Percentiles rank a stretch among this genome's conserved stretches.
These are phyloP conservation scores for Scheffersomyces cryptocercus DNA, from an alignment of 1,139 yeast genomes.

Conservation along the genomic window DNA sequence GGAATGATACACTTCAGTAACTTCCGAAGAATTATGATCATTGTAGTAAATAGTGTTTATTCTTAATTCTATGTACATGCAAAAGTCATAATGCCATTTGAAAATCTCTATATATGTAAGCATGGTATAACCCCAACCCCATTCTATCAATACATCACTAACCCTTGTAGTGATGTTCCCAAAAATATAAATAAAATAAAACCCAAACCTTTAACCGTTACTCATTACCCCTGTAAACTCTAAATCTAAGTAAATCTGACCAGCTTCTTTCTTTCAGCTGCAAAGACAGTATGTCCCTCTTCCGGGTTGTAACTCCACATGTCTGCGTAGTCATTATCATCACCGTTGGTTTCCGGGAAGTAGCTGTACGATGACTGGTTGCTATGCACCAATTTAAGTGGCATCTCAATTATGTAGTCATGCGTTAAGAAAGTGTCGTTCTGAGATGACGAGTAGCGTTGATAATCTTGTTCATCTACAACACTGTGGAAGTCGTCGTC, in stretches of 20 bases:
- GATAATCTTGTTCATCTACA: neutral
- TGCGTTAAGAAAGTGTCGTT: neutral
- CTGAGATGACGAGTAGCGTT: neutral
- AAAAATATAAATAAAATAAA: no score
- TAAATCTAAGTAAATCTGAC: constrained; percentile 5
- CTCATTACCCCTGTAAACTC: neutral
- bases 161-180: no score
- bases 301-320: constrained; percentile 13
- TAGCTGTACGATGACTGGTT: constrained; percentile 7
- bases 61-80: no score
- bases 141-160: no score
- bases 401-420: neutral
- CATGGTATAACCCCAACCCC: no score
- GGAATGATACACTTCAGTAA: no score
- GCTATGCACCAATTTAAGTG: constrained; percentile 2
- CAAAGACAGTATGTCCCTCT: constrained; percentile 4
- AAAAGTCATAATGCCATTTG: no score
- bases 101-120: no score
- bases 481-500: neutral
- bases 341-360: neutral
- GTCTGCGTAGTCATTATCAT: constrained; percentile 3
- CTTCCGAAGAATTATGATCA: no score
- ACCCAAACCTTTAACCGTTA: no score
- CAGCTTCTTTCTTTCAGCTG: constrained; percentile 3
- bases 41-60: no score